A percentile compares a stretch with the other conserved stretches of the same genome.
These are phyloP conservation scores for Lactifluus subvellereus DNA, from an alignment of 768 basidiomycete genomes.

Conservation along the genomic window DNA sequence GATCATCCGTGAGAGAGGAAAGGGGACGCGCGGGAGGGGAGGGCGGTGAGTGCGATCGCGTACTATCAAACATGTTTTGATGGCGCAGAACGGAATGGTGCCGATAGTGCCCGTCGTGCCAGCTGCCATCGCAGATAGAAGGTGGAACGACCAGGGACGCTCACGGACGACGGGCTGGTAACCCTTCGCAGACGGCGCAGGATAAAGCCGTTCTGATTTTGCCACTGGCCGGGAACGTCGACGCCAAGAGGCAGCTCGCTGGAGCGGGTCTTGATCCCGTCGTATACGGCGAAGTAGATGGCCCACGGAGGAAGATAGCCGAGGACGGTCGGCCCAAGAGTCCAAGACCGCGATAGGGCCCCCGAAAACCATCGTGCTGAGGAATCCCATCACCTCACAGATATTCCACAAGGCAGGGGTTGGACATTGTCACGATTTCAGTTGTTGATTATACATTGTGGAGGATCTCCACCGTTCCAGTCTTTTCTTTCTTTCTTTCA, in stretches of 20 bases:
- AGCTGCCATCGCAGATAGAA: constrained; percentile 92
- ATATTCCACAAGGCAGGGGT: too few relatives aligned
- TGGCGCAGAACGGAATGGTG: constrained; percentile 97
- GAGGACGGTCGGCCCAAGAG: constrained; percentile 77
- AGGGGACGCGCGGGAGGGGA: too few relatives aligned
- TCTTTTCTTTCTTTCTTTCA: too few relatives aligned
- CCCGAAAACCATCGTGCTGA: constrained; percentile 67
- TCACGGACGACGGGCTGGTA: constrained; percentile 77
- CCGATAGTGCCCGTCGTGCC: constrained; percentile 89
- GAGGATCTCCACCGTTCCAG: too few relatives aligned
- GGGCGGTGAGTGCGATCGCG: not conserved
- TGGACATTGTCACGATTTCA: too few relatives aligned
- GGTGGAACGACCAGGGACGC: constrained; percentile 82
- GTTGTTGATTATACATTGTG: too few relatives aligned
- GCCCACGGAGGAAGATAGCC: constrained; percentile 99
- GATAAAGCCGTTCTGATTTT: constrained; percentile 52
- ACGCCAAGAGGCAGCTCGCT: constrained; percentile 57
- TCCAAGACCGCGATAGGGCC: constrained; percentile 85
- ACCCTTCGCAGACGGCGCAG: constrained; percentile 79
- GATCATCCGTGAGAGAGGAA: too few relatives aligned
- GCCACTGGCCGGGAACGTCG: constrained; percentile 16
- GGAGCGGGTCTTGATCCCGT: constrained; percentile 83
- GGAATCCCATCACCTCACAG: too few relatives aligned
- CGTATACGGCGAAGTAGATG: constrained; percentile 97
- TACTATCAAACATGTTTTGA: constrained; percentile 99